phyloP scores from a whole-genome alignment of 2,329 filamentous ascomycete species.

The Alternaria metachromatica region DNA sequence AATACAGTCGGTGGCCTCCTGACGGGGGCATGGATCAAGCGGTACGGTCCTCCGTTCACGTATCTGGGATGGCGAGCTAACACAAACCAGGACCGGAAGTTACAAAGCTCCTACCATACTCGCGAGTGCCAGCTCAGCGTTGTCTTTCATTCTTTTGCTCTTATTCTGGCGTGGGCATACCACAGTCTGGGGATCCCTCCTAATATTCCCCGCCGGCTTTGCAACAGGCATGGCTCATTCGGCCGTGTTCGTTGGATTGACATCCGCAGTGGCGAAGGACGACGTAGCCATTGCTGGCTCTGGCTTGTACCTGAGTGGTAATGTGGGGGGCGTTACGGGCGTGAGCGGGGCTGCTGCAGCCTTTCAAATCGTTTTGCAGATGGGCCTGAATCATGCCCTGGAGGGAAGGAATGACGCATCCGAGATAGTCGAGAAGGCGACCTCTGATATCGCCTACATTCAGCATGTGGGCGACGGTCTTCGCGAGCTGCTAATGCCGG shows the following conservation, averaged over 20 bases:
- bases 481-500: neutral
- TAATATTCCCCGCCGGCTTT: neutral
- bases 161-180: neutral
- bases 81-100: neutral
- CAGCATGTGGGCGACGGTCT: neutral
- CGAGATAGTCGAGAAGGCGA: neutral
- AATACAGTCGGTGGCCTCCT: conserved; percentile 70
- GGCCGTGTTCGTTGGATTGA: neutral
- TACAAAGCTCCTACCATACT: neutral
- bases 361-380: neutral
- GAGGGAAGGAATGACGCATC: neutral
- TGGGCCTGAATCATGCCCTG: neutral
- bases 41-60: neutral
- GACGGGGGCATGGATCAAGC: conserved; percentile 52
- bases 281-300: neutral
- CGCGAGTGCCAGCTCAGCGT: neutral
- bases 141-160: neutral
- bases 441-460: neutral
- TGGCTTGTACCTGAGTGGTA: neutral
- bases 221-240: neutral
- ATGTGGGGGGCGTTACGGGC: neutral
- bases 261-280: neutral
- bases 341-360: neutral
- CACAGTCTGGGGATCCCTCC: neutral
- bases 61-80: neutral